Base-by-base conservation (phyloP, 2,329 filamentous ascomycete species). In the Sclerotinia trifoliorum region DNA sequence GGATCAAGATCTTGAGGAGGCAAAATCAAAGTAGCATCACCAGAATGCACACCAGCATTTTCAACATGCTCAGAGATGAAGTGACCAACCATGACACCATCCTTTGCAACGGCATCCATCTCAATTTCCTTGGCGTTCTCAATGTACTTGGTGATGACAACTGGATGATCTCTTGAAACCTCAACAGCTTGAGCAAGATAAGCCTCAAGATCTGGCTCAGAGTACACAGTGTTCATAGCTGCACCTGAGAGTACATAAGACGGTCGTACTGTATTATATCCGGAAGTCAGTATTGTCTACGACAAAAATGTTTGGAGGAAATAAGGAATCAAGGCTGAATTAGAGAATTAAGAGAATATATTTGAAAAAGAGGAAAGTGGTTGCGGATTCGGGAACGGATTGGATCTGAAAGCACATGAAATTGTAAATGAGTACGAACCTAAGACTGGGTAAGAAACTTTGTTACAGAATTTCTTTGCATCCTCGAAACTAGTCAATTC, bases 101-200 rank as follows among this genome's bases (percentile, higher is more conserved):
- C 83, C 54, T 90, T 92, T 48, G 91, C 93, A 71, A 99, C 95
- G 78, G 90, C 94, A 75, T 99, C 95, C 71, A 97, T 92, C 75
- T 99, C 95, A 69, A 99, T 97, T 80, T 99, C 95, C 81, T 96
- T 85, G 8, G 95, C 95, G 67, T 93, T 94, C 80, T 98, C 93
- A 71, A 99, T 98, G 83, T 96, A 98, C 81, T 98, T 96, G 77
- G 90, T 96, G 79, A 99, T 98, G 67, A 99, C 95, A 54, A 99
- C 95, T 3, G 95, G 95, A 82, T 99, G 93, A 78, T 99, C 95
- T n/a, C 94, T 94, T 24, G 93, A 97, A 71, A 98, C 95, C 68
- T 89, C 89, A 78, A 90, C 90, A 65, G 95, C 95, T 72, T 94
- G 94, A 77, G 93, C 87, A 10, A 99, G 89, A 85, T 98, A 98